Base-by-base conservation (phyloP, 2,329 filamentous ascomycete genomes). In the Ophiostoma montium region DNA sequence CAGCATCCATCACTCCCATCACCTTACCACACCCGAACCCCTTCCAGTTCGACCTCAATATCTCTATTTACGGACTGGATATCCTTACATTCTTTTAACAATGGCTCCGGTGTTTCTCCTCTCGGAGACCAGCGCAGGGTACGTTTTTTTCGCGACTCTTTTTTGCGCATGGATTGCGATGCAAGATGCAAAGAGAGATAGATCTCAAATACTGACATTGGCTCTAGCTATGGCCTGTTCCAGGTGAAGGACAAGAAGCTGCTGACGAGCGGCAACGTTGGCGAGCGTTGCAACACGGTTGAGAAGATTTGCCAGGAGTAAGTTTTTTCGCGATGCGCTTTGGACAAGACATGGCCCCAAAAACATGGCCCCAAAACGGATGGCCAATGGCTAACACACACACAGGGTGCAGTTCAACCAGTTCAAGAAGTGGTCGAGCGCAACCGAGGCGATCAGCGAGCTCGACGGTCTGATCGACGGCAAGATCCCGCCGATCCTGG, bases 241-340 rank as follows among this genome's bases (percentile, higher is more conserved):
- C 96, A 98, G 76, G 85, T 90, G 60, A 87, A 89, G 67, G 90
- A 96, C 77, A 96, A 95, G 80, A 96, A 96, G 75, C 78, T 96
- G 52, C 75, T 98, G 57, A 92, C 94, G 68, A 82, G 84, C 62
- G 84, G 90, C 68, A 81, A 89, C 62, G 69, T 94, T 55, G 75
- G 79, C 55, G 81, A 47, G 7, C 56, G 92, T 65, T 75, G 88
- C 54, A 76, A 80, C 57, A 84, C 83, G 52, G 81, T 87, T 33
- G 88, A 95, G 67, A 85, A 85, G 60, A 78, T 94, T 56, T 86
- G 87, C 60, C 84, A 85, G 60, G 78, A 94, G 84, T 90, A 73
- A 74, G 84, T 76, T 16, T 31, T 27, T 9, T 30, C 39, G 31
- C 19, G n/a, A 44, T 30, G 42, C 27, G 16, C 18, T 32, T 44